phyloP scores from a whole-genome alignment of 176 grass and related monocot species.

The Pharus latifolius region DNA sequence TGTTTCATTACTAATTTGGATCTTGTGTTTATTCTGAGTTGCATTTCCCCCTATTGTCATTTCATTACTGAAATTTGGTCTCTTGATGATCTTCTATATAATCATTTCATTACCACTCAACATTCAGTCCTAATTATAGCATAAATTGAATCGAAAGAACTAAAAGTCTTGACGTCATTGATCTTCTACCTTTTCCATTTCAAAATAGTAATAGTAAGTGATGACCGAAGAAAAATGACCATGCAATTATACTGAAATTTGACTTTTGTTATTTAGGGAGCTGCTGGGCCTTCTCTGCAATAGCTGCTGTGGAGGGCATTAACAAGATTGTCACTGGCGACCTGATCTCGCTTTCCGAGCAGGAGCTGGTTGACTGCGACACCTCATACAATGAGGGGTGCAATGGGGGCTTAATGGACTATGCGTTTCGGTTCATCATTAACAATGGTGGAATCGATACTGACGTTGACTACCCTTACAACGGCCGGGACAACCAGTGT shows the following conservation, averaged over 20 bases:
- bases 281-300: slow-evolving; percentile 83
- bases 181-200: no score
- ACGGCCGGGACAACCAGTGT: slow-evolving; percentile 29
- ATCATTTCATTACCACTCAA: no score
- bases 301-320: slow-evolving; percentile 73
- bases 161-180: no score
- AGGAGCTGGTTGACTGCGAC: slow-evolving; percentile 87
- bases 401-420: slow-evolving; percentile 91
- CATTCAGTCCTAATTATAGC: no score
- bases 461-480: slow-evolving; percentile 64
- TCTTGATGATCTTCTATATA: background rate
- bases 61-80: no score
- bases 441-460: slow-evolving; percentile 71
- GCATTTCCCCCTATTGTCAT: background rate
- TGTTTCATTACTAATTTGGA: background rate
- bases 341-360: slow-evolving; percentile 62
- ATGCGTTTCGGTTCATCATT: slow-evolving; percentile 78
- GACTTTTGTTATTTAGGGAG: slow-evolving; percentile 38
- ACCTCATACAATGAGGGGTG: slow-evolving; percentile 78
- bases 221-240: background rate
- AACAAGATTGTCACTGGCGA: slow-evolving; percentile 65
- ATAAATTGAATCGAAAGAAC: no score
- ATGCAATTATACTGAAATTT: background rate
- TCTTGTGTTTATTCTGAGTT: background rate
- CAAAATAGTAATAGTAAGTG: background rate